Evolutionary conservation across 2,329 filamentous ascomycete genomes (phyloP), one percentile per base, ranked within the genome.

Genomic region (Pseudogymnoascus sp.): DNA sequence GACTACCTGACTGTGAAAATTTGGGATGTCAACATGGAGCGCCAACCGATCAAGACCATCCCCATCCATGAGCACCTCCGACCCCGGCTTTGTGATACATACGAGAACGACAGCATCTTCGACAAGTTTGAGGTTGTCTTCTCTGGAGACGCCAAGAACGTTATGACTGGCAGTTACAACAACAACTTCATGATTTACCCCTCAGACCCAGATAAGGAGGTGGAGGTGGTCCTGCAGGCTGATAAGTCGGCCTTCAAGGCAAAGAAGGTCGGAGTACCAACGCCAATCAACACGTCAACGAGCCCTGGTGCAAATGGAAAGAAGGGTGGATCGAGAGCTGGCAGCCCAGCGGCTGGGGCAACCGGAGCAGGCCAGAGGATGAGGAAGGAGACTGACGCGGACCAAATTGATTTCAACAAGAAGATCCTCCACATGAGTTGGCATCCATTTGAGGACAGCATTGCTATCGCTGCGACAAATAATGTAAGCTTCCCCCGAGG

Each of bases 161-260:
- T 97, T 67, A 99, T 99, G 94, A 99, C 94, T 5, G 94, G 94
- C 69, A 97, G 91, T 73, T 99, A 99, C 81, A 99, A 99, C 82
- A 99, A 99, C 79, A 99, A 99, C 79, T 97, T 99, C 81, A 99
- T 99, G 94, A 99, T 99, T 72, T 99, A 97, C 74, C 94, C 94
- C 4, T 94, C 92, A 25, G 93, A 97, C 70, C 90, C 92, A 6
- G 90, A 93, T 67, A 95, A 95, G 77, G 94, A 99, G 73, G 93
- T 93, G 2, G 94, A 99, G 75, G 92, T 99, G 57, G 94, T 99
- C 54, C 79, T 99, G 62, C 94, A 99, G 75, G 94, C 94, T 38
- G 94, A 99, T 74, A 99, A 99, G 79, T 96, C 91, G 61, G 94
- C 94, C 9, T 99, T 99, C 85, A 99, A 99, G 79, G 94, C 94